Percentiles rank a stretch among this genome's conserved stretches.
Conservation (phyloP, 2,329 filamentous ascomycete genomes). For the Neofusicoccum kwambonambiense region DNA sequence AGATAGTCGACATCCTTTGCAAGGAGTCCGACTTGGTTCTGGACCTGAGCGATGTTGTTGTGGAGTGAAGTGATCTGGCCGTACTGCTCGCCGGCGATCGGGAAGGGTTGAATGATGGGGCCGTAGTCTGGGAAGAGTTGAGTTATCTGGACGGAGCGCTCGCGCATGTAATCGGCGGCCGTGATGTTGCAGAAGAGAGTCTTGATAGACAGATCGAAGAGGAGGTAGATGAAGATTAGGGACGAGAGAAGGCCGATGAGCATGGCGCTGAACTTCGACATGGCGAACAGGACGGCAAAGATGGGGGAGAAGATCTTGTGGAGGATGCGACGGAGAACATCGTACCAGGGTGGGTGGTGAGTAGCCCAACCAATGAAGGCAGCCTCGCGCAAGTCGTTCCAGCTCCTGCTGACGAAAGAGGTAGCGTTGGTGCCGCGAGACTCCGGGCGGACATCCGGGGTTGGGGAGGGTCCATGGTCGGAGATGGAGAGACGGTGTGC, state of each 20-base stretch:
- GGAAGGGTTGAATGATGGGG: neutral
- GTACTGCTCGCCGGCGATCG: neutral
- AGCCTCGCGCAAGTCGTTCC: neutral
- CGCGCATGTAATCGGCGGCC: neutral
- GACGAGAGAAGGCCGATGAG: neutral
- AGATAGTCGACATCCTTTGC: conserved; percentile 34
- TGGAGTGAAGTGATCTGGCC: neutral
- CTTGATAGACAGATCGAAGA: neutral
- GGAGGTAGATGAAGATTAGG: neutral
- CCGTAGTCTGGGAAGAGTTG: neutral
- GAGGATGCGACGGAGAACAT: neutral
- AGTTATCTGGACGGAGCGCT: neutral
- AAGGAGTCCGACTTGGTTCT: neutral
- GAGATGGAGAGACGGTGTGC: neutral
- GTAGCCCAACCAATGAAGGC: neutral
- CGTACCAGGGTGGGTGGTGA: neutral
- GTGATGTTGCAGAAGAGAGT: neutral
- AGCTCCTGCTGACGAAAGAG: neutral
- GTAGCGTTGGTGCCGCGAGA: neutral
- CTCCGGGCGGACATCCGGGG: neutral
- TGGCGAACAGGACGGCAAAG: neutral
- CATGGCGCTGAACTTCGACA: conserved; percentile 3
- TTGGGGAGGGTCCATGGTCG: neutral
- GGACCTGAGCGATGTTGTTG: neutral
- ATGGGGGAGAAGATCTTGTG: neutral